Evolutionary conservation across 1,284 basidiomycete genomes (phyloP).

Genomic region (Leccinum cinnamomeum): DNA sequence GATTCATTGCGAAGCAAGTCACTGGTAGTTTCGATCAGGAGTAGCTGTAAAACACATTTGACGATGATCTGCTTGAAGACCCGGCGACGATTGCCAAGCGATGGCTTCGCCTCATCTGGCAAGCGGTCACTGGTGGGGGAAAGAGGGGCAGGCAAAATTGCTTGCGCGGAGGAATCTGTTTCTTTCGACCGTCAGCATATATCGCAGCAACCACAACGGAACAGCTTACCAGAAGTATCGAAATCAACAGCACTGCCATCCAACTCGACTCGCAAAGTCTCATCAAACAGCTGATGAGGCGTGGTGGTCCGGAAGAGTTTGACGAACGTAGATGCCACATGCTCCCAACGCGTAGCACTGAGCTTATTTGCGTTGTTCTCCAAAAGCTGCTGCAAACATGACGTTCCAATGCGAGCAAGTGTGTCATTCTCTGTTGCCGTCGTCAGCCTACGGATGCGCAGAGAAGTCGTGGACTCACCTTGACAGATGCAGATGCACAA

Average conservation of each 20-base stretch:
- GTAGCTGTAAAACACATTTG: constrained; percentile 97
- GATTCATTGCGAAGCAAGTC: constrained; percentile 91
- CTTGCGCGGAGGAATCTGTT: constrained; percentile 58
- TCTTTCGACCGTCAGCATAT: constrained; percentile 12
- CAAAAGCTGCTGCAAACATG: constrained; percentile 94
- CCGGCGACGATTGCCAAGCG: constrained; percentile 75
- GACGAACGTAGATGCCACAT: constrained; percentile 91
- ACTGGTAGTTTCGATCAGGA: constrained; percentile 97
- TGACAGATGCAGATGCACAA: constrained; percentile 98
- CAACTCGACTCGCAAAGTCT: constrained; percentile 79
- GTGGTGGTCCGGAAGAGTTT: constrained; percentile 97
- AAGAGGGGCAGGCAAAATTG: constrained; percentile 79
- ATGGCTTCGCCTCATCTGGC: constrained; percentile 47
- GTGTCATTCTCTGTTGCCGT: constrained; percentile 87
- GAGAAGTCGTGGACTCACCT: constrained; percentile 54
- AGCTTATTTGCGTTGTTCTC: constrained; percentile 94
- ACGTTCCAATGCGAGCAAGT: constrained; percentile 95
- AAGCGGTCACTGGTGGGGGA: constrained; percentile 60
- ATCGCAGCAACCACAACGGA: background rate
- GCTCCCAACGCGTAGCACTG: constrained; percentile 85
- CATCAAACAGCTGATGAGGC: constrained; percentile 96
- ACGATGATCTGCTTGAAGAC: constrained; percentile 99
- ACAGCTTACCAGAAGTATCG: constrained; percentile 50
- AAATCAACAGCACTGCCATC: constrained; percentile 59
- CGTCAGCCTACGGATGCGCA: constrained; percentile 5